Percentiles rank a stretch among this genome's conserved stretches.
Conservation (phyloP, 2,329 filamentous ascomycete genomes). For the Blastomyces parvus region DNA sequence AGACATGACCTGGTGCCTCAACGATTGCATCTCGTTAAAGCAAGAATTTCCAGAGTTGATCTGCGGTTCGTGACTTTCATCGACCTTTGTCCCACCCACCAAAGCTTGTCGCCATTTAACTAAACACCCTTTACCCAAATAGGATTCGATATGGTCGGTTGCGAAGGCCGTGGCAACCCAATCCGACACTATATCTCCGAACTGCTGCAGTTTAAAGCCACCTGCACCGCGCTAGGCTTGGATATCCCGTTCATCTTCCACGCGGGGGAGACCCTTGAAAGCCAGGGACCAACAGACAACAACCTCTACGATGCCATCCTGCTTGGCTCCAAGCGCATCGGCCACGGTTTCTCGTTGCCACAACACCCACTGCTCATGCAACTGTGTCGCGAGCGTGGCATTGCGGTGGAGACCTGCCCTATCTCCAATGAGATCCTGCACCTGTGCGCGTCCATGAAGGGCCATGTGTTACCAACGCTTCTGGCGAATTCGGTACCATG, state of each 20-base stretch:
- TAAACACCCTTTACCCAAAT: neutral
- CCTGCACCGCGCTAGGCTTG: slow-evolving; percentile 65
- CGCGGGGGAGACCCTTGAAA: slow-evolving; percentile 77
- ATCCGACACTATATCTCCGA: slow-evolving; percentile 70
- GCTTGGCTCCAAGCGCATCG: slow-evolving; percentile 78
- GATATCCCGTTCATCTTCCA: slow-evolving; percentile 94
- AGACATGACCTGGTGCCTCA: slow-evolving; percentile 9
- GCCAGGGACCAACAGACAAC: slow-evolving; percentile 64
- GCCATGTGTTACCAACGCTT: slow-evolving; percentile 60
- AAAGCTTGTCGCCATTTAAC: neutral
- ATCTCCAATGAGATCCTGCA: slow-evolving; percentile 83
- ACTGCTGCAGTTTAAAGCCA: slow-evolving; percentile 87
- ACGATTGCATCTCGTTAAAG: slow-evolving; percentile 8
- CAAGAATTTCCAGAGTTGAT: slow-evolving; percentile 8
- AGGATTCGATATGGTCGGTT: slow-evolving; percentile 83
- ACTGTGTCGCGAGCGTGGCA: slow-evolving; percentile 78
- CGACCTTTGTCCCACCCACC: neutral
- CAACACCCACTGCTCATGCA: slow-evolving; percentile 86
- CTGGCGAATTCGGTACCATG: slow-evolving; percentile 13
- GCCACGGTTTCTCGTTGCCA: slow-evolving; percentile 78
- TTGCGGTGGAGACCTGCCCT: slow-evolving; percentile 81
- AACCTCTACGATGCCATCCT: slow-evolving; percentile 87
- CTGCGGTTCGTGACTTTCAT: slow-evolving; percentile 7
- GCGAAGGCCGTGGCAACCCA: slow-evolving; percentile 70
- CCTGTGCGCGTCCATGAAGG: slow-evolving; percentile 64